A percentile compares a stretch with the other conserved stretches of the same genome.
These are phyloP conservation scores for Tricholomella constricta DNA, from an alignment of 768 basidiomycete genomes.

Conservation along the genomic window DNA sequence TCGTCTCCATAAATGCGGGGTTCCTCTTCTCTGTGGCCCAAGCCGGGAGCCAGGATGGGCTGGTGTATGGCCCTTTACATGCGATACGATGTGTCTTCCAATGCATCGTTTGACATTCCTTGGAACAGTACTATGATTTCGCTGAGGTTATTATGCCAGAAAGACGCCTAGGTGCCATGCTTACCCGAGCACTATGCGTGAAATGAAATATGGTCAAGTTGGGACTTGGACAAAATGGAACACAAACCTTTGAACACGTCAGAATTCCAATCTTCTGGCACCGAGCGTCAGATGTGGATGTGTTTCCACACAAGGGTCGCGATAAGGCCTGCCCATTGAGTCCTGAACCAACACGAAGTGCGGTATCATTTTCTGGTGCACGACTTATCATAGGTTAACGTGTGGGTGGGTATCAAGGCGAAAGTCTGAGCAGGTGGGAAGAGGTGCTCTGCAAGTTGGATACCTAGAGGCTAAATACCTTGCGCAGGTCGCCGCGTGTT, in stretches of 20 bases:
- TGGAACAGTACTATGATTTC: constrained; percentile 33
- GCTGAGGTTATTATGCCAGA: neutral
- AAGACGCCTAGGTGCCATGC: neutral
- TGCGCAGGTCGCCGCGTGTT: too few relatives aligned
- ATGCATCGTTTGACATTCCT: constrained; percentile 31
- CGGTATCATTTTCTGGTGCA: neutral
- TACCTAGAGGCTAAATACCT: too few relatives aligned
- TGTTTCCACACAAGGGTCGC: constrained; percentile 28
- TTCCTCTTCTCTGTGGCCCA: constrained; percentile 29
- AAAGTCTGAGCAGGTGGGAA: too few relatives aligned
- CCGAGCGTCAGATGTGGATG: constrained; percentile 1
- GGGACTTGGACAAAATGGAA: neutral
- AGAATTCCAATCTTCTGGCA: constrained; percentile 18
- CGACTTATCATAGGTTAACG: too few relatives aligned
- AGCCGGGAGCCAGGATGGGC: constrained; percentile 29
- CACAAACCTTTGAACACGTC: constrained; percentile 31
- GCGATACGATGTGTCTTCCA: constrained; percentile 29
- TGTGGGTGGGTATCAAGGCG: too few relatives aligned
- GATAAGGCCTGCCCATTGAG: constrained; percentile 24
- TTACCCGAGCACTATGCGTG: constrained; percentile 13
- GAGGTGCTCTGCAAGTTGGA: too few relatives aligned
- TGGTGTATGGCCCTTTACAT: constrained; percentile 30
- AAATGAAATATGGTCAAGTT: neutral
- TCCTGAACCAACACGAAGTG: constrained; percentile 25
- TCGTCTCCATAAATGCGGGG: constrained; percentile 25